phyloP scores from a whole-genome alignment of 345 rosid species.

The Aethionema arabicum region DNA sequence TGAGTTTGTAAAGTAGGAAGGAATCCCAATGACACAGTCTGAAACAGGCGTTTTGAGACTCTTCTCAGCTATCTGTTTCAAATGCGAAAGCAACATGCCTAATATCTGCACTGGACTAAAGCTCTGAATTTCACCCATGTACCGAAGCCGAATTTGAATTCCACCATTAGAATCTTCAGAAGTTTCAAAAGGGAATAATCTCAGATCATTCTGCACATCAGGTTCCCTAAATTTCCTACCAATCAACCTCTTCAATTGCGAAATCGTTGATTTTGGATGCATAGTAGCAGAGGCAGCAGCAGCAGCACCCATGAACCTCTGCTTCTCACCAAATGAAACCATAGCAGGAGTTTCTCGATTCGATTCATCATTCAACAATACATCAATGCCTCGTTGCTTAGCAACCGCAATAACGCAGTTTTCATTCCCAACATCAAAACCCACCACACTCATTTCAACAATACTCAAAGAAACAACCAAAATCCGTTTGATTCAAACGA shows the following conservation, averaged over 20 bases:
- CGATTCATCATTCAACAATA: constrained; percentile 75
- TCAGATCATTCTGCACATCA: constrained; percentile 54
- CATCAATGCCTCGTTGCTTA: constrained; percentile 69
- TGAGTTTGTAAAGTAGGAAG: constrained; percentile 56
- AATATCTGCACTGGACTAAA: constrained; percentile 56
- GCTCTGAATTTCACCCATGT: constrained; percentile 49
- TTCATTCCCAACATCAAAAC: constrained; percentile 79
- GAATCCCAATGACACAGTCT: constrained; percentile 64
- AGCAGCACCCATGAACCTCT: constrained; percentile 76
- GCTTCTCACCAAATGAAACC: constrained; percentile 84
- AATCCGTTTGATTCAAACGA: not conserved
- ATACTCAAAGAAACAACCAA: constrained; percentile 10
- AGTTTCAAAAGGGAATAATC: constrained; percentile 54
- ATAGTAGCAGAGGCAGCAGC: constrained; percentile 73
- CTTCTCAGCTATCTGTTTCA: constrained; percentile 58
- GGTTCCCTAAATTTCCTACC: constrained; percentile 49
- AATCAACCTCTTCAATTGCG: constrained; percentile 67
- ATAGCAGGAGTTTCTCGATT: constrained; percentile 62
- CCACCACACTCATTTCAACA: constrained; percentile 61
- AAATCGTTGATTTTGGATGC: constrained; percentile 75
- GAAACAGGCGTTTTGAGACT: constrained; percentile 45
- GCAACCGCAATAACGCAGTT: constrained; percentile 76
- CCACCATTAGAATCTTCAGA: constrained; percentile 49
- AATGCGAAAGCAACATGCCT: constrained; percentile 68
- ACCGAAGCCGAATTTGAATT: constrained; percentile 45